These are phyloP conservation scores for Kwoniella dejecticola DNA, from an alignment of 768 basidiomycete species.

Conservation along the genomic window DNA sequence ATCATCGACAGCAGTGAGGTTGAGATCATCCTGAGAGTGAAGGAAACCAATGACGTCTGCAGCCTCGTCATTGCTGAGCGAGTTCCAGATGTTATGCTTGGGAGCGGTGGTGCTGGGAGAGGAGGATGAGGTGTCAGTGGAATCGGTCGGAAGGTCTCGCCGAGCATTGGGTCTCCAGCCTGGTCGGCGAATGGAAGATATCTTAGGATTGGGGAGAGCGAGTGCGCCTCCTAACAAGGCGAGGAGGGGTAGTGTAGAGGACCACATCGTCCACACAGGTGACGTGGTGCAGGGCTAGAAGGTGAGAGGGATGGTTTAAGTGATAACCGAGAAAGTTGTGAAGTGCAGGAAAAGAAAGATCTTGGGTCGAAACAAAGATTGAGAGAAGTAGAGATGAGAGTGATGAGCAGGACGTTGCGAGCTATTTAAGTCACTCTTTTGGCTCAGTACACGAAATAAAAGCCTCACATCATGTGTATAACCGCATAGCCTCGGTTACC, in stretches of 20 bases:
- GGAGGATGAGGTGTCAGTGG: slow-evolving; percentile 1
- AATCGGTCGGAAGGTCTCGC: neutral
- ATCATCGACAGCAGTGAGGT: slow-evolving; percentile 32
- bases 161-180: slow-evolving; percentile 12
- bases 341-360: too few species aligned
- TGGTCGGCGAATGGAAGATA: slow-evolving; percentile 13
- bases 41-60: slow-evolving; percentile 31
- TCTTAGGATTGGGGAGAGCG: slow-evolving; percentile 16
- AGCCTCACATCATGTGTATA: too few species aligned
- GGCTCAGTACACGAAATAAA: too few species aligned
- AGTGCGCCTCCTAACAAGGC: slow-evolving; percentile 1
- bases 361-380: too few species aligned
- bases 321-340: too few species aligned
- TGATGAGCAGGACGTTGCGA: too few species aligned
- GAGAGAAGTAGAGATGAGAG: too few species aligned
- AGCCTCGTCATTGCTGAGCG: slow-evolving; percentile 34
- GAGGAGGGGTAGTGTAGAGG: slow-evolving; percentile 4
- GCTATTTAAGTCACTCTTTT: too few species aligned
- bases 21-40: slow-evolving; percentile 30
- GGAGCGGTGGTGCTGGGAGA: slow-evolving; percentile 24
- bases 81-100: slow-evolving; percentile 28
- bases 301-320: too few species aligned
- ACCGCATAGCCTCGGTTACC: too few species aligned
- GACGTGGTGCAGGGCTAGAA: too few species aligned
- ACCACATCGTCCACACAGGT: slow-evolving; percentile 2